Evolutionary conservation across 768 basidiomycete genomes (phyloP).

Genomic region (Lactarius hatsudake): DNA sequence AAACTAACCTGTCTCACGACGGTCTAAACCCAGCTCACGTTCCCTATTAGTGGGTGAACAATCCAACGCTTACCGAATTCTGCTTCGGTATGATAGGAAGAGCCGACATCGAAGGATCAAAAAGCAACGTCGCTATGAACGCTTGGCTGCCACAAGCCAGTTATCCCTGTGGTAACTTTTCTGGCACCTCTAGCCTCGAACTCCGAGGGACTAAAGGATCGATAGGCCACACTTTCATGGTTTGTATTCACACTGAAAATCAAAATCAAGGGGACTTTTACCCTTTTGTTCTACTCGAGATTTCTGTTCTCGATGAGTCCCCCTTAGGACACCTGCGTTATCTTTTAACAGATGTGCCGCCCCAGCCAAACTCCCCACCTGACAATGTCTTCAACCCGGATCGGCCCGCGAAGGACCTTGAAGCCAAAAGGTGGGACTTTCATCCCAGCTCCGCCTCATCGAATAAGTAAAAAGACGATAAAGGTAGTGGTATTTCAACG

Average conservation of each 20-base stretch:
- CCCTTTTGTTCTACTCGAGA: conserved; percentile 78
- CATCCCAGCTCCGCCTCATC: conserved; percentile 69
- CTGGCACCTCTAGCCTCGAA: conserved; percentile 80
- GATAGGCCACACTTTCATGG: conserved; percentile 82
- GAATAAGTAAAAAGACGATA: conserved; percentile 80
- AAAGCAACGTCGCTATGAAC: conserved; percentile 82
- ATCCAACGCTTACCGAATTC: conserved; percentile 79
- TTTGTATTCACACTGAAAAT: conserved; percentile 81
- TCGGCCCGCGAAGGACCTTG: conserved; percentile 65
- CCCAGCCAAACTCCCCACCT: conserved; percentile 83
- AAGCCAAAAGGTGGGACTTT: conserved; percentile 70
- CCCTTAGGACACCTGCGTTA: conserved; percentile 42
- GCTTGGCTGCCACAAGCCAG: conserved; percentile 81
- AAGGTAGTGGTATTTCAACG: conserved; percentile 81
- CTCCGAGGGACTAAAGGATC: conserved; percentile 78
- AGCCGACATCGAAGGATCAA: conserved; percentile 81
- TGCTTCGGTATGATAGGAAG: conserved; percentile 81
- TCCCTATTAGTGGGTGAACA: conserved; percentile 81
- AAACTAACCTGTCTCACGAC: conserved; percentile 85
- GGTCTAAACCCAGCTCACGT: conserved; percentile 81
- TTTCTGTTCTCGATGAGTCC: conserved; percentile 79
- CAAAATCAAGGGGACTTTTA: conserved; percentile 79
- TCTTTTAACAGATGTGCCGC: conserved; percentile 57
- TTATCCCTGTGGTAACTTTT: conserved; percentile 79
- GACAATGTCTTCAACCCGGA: conserved; percentile 74